phyloP scores from a whole-genome alignment of 1,284 basidiomycete species.

The Rhodotorula mucilaginosa region DNA sequence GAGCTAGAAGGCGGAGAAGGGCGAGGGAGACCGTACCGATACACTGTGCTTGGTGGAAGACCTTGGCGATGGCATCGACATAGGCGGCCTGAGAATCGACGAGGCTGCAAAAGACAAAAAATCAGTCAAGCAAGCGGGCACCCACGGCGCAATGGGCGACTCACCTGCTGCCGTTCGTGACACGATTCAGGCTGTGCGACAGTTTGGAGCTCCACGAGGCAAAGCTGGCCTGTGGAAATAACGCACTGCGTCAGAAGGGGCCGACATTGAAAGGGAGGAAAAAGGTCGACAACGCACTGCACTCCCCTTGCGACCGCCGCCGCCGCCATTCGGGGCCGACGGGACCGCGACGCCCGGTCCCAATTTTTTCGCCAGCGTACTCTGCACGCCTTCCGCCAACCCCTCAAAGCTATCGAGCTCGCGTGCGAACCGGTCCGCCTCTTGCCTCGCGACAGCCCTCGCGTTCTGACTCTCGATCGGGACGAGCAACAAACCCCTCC shows the following conservation, averaged over 20 bases:
- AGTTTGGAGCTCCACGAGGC: conserved; percentile 74
- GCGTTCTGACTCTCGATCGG: conserved; percentile 61
- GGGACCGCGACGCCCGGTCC: conserved; percentile 56
- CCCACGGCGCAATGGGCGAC: conserved; percentile 44
- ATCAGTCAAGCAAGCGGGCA: conserved; percentile 18
- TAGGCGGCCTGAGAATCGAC: conserved; percentile 84
- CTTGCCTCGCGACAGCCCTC: conserved; percentile 54
- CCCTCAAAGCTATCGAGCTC: conserved; percentile 70
- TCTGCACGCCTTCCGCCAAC: conserved; percentile 69
- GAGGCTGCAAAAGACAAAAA: conserved; percentile 53
- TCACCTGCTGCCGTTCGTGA: conserved; percentile 86
- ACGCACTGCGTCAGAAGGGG: no score
- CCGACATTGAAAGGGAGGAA: no score
- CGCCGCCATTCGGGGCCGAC: background rate
- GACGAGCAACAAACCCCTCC: conserved; percentile 48
- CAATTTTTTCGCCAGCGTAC: conserved; percentile 69
- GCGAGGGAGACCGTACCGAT: conserved; percentile 54
- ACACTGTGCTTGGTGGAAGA: conserved; percentile 73
- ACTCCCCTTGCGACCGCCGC: conserved; percentile 50
- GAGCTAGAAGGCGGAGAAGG: background rate
- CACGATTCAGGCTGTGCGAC: conserved; percentile 78
- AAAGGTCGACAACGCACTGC: conserved; percentile 54
- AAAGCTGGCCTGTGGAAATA: conserved; percentile 43
- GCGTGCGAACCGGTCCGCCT: conserved; percentile 59
- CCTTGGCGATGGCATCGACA: conserved; percentile 69